A percentile compares a stretch with the other conserved stretches of the same genome.
Conservation (phyloP, 805 yeast species). For the Zygoascus ofunaensis region DNA sequence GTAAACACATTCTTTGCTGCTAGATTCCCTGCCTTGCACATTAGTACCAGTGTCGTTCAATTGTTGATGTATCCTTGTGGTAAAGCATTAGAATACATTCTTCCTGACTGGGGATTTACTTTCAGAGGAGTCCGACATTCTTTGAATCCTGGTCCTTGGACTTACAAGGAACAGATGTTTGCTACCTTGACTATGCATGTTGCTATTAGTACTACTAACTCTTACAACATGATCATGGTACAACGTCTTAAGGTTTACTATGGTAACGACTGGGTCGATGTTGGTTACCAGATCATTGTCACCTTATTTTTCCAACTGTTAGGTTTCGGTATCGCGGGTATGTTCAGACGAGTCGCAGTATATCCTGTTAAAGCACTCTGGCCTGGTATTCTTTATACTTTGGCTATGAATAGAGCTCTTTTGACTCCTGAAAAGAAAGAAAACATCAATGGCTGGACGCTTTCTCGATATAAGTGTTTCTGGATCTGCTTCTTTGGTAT, state of each 20-base stretch:
- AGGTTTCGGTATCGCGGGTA: conserved; percentile 43
- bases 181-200: conserved; percentile 30
- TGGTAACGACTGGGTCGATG: conserved; percentile 16
- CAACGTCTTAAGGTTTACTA: conserved; percentile 17
- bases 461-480: conserved; percentile 42
- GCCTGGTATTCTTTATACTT: conserved; percentile 48
- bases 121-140: conserved; percentile 34
- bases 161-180: conserved; percentile 55
- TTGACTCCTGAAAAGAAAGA: conserved; percentile 26
- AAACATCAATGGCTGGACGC: conserved; percentile 43
- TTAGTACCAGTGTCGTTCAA: conserved; percentile 38
- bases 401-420: conserved; percentile 33
- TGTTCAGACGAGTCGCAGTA: conserved; percentile 41
- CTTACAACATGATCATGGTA: conserved; percentile 14
- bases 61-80: conserved; percentile 47
- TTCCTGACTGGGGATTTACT: conserved; percentile 41
- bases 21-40: conserved; percentile 41
- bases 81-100: conserved; percentile 28
- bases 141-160: conserved; percentile 55
- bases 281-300: conserved; percentile 37
- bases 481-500: conserved; percentile 29
- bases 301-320: conserved; percentile 37
- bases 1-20: conserved; percentile 50
- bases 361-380: conserved; percentile 34
- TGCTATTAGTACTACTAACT: conserved; percentile 5